Evolutionary conservation across 2,329 filamentous ascomycete genomes (phyloP).

Genomic region (Fusarium paranaense): DNA sequence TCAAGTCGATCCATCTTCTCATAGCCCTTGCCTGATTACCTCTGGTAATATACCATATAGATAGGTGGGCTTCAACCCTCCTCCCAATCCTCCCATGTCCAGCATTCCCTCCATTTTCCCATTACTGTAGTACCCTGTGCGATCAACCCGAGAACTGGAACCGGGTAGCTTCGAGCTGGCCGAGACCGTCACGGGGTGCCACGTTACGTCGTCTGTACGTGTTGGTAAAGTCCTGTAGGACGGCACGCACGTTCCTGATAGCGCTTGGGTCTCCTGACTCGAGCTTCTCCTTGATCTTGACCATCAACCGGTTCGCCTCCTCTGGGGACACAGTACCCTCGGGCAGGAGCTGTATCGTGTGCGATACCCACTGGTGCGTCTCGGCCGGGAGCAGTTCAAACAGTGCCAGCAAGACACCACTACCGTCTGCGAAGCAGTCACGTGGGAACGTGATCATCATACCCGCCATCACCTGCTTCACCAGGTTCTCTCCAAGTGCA

Average conservation of each 20-base stretch:
- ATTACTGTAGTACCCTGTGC: not conserved
- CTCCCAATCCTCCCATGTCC: not conserved
- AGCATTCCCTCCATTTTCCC: not conserved
- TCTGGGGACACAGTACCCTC: conserved; percentile 81
- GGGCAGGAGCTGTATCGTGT: conserved; percentile 86
- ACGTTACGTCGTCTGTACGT: conserved; percentile 94
- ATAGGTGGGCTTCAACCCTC: conserved; percentile 3
- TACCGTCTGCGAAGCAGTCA: conserved; percentile 95
- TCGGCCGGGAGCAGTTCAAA: conserved; percentile 88
- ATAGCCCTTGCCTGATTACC: conserved; percentile 6
- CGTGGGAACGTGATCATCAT: conserved; percentile 99
- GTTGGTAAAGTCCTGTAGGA: conserved; percentile 97
- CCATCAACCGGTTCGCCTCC: conserved; percentile 84
- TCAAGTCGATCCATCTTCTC: conserved; percentile 22
- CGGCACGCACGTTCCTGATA: conserved; percentile 80
- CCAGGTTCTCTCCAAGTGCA: conserved; percentile 79
- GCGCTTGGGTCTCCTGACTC: conserved; percentile 69
- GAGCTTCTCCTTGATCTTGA: conserved; percentile 83
- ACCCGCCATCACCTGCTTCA: conserved; percentile 91
- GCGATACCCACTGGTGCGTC: conserved; percentile 84
- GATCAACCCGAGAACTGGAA: conserved; percentile 78
- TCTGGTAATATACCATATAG: conserved; percentile 10
- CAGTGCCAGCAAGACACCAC: conserved; percentile 87
- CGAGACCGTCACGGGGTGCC: conserved; percentile 91
- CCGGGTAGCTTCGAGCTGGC: conserved; percentile 84